Evolutionary conservation across 495 filamentous ascomycete species (phyloP).

Genomic region (Penicillium pulvis): DNA sequence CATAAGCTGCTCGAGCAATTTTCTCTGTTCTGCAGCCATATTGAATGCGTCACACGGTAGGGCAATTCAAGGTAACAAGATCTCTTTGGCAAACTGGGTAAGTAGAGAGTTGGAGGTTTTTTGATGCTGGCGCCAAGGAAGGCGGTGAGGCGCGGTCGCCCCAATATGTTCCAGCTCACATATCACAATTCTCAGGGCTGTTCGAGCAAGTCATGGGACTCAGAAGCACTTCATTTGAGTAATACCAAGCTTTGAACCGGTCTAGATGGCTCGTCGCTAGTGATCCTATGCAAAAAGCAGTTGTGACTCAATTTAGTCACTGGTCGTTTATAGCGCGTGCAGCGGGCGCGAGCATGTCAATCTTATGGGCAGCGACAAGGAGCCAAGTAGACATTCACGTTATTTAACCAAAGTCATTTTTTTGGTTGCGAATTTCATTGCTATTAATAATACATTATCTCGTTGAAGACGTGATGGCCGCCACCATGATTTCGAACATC

Average conservation of each 20-base stretch:
- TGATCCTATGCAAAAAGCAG: no score
- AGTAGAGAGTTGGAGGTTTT: constrained; percentile 23
- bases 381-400: no score
- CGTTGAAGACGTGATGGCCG: neutral
- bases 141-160: constrained; percentile 29
- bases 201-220: no score
- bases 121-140: constrained; percentile 28
- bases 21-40: constrained; percentile 95
- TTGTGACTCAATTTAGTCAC: no score
- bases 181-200: no score
- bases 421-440: neutral
- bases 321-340: no score
- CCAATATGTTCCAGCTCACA: no score
- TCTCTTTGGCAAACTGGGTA: constrained; percentile 14
- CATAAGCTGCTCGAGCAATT: constrained; percentile 85
- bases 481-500: neutral
- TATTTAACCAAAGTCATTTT: neutral
- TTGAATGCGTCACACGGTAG: constrained; percentile 22
- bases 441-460: neutral
- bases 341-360: no score
- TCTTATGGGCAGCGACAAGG: no score
- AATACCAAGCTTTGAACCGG: no score
- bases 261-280: no score
- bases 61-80: constrained; percentile 10
- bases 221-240: no score